Evolutionary conservation across 179 eudicot genomes (phyloP).

Genomic region (Gypsophila paniculata): DNA sequence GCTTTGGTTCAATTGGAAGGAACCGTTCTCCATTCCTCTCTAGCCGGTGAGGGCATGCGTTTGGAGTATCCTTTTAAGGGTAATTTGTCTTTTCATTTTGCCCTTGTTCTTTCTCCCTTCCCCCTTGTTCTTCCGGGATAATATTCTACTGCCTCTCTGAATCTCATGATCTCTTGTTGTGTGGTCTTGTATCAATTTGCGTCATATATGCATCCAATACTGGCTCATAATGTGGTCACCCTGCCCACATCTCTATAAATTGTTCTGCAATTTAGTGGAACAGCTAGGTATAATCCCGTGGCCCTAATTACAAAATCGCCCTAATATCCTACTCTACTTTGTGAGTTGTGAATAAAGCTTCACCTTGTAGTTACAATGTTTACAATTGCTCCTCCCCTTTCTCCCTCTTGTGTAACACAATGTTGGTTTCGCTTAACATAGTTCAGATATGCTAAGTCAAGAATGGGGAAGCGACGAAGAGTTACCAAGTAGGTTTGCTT

Average conservation of each 20-base stretch:
- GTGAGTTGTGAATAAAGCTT: too few relatives aligned
- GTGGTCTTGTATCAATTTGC: too few relatives aligned
- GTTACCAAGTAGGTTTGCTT: constrained; percentile 22
- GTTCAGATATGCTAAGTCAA: constrained; percentile 75
- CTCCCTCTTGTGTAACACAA: not conserved
- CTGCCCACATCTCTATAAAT: too few relatives aligned
- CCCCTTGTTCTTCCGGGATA: not conserved
- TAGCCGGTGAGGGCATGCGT: constrained; percentile 68
- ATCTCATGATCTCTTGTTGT: too few relatives aligned
- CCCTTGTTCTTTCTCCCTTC: not conserved
- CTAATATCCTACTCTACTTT: too few relatives aligned
- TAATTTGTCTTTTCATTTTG: not conserved
- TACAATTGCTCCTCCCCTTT: not conserved
- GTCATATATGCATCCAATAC: too few relatives aligned
- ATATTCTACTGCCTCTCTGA: not conserved
- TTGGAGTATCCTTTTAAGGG: constrained; percentile 80
- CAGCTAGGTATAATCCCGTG: too few relatives aligned
- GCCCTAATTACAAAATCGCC: too few relatives aligned
- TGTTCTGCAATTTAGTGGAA: too few relatives aligned
- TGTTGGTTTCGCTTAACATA: constrained; percentile 38
- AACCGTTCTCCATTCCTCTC: constrained; percentile 60
- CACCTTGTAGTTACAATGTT: too few relatives aligned
- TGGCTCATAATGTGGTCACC: too few relatives aligned
- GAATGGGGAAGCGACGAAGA: constrained; percentile 79
- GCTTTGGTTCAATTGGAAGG: constrained; percentile 71